Evolutionary conservation across 306 rosid genomes (phyloP).

Genomic region (Malus orientalis): DNA sequence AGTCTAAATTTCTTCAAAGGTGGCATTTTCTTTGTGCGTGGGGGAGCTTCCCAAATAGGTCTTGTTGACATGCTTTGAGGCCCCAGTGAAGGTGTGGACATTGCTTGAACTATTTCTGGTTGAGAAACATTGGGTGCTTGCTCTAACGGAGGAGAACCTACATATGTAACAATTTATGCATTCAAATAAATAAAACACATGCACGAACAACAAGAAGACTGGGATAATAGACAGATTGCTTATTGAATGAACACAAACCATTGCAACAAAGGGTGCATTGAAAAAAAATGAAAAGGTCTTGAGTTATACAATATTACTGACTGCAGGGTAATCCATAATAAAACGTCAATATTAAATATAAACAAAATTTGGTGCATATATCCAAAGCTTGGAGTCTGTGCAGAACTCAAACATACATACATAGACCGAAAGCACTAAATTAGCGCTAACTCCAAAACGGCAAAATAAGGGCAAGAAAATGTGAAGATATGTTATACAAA

Average conservation of each 20-base stretch:
- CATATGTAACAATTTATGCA: slow-evolving; percentile 24
- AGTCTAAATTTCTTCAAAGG: slow-evolving; percentile 47
- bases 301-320: background rate
- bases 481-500: background rate
- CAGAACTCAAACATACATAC: background rate
- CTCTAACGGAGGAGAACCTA: slow-evolving; percentile 22
- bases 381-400: background rate
- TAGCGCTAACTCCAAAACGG: background rate
- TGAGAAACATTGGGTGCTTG: slow-evolving; percentile 31
- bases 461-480: background rate
- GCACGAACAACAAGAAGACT: background rate
- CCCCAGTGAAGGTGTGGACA: slow-evolving; percentile 17
- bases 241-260: background rate
- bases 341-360: too few relatives aligned
- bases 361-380: background rate
- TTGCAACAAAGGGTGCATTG: too few relatives aligned
- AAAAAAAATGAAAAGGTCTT: background rate
- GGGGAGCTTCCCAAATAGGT: slow-evolving; percentile 54
- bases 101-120: slow-evolving; percentile 13
- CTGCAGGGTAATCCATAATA: background rate
- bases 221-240: background rate
- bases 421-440: background rate
- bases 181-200: slow-evolving; percentile 11
- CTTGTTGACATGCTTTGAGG: slow-evolving; percentile 20
- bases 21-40: slow-evolving; percentile 49